Base-by-base conservation (phyloP, 331 rosid species). In the Pyracantha coccinea region DNA sequence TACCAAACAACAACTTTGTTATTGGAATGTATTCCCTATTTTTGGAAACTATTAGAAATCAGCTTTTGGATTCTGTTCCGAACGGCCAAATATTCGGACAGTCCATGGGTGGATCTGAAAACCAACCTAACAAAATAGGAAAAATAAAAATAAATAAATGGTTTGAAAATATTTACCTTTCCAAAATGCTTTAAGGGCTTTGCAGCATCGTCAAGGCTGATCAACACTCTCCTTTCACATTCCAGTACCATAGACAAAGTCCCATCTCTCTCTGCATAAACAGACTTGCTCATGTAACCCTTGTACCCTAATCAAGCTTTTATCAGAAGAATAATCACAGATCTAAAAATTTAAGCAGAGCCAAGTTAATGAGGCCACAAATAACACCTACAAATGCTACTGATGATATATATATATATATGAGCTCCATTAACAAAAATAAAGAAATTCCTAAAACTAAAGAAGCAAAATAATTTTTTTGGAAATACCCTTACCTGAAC, bases 311-410 rank as follows among this genome's bases (percentile, higher is more conserved):
- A 17, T 78, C 47, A 71, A 60, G 62, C 71, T 75, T 68, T 77
- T 77, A 50, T 38, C 78, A 68, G 75, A 73, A 33, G 85, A 84
- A 91, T 77, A 84, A 67, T 85, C 88, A 80, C 81, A 76, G 88
- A 91, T 91, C 93, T 84, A 74, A 60, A 57, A 44, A 5, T 32
- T 73, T 82, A 73, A 78, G 72, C 82, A 83, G 32, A 44, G 78
- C 72, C 11, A 31, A 53, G 25, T 57, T 23, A 53, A 14, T 29
- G 15, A 45, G 23, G 41, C 19, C 24, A 27, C 8, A 58, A 21
- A 58, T 24, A 58, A 58, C 9, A 58, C 64, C 15, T 23, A 6
- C 4, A 23, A 24, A 58, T 16, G 12, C 29, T 45, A 12, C 29
- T 28, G 57, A 52, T 52, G 21, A 17, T 55, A 55, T 55, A 33